Conservation (phyloP, 805 yeast species). For the Nakazawaea peltata region DNA sequence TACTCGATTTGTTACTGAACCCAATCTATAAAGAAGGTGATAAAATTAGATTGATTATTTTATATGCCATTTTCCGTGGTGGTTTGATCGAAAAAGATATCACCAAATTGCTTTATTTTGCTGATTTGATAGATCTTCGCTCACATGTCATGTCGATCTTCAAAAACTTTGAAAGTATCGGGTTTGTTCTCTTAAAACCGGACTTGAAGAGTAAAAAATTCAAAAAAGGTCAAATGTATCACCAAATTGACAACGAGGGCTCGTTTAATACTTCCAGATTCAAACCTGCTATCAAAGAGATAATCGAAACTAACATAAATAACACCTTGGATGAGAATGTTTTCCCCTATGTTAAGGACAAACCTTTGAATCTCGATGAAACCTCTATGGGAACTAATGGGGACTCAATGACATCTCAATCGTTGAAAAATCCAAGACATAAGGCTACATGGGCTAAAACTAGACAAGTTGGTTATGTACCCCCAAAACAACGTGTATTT, state of each 20-base stretch:
- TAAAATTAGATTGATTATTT: conserved; percentile 63
- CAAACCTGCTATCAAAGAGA: conserved; percentile 59
- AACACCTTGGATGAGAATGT: conserved; percentile 46
- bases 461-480: conserved; percentile 5
- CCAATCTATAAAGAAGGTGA: conserved; percentile 48
- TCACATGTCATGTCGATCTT: conserved; percentile 45
- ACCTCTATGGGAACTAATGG: conserved; percentile 14
- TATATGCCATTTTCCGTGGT: conserved; percentile 75
- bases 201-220: conserved; percentile 32
- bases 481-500: conserved; percentile 58
- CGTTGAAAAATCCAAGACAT: conserved; percentile 63
- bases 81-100: conserved; percentile 74
- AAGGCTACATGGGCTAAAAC: conserved; percentile 70
- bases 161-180: conserved; percentile 41
- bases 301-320: conserved; percentile 41
- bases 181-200: conserved; percentile 27
- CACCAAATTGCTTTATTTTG: conserved; percentile 56
- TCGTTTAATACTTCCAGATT: conserved; percentile 63
- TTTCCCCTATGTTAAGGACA: conserved; percentile 73
- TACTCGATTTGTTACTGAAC: conserved; percentile 46
- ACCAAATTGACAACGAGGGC: conserved; percentile 44
- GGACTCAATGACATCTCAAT: no score
- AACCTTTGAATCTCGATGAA: conserved; percentile 41
- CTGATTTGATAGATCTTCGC: conserved; percentile 28
- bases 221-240: conserved; percentile 39